These are phyloP conservation scores for Gonapodya sp. DNA, from an alignment of 192 early-diverging fungal genomes.

Conservation along the genomic window DNA sequence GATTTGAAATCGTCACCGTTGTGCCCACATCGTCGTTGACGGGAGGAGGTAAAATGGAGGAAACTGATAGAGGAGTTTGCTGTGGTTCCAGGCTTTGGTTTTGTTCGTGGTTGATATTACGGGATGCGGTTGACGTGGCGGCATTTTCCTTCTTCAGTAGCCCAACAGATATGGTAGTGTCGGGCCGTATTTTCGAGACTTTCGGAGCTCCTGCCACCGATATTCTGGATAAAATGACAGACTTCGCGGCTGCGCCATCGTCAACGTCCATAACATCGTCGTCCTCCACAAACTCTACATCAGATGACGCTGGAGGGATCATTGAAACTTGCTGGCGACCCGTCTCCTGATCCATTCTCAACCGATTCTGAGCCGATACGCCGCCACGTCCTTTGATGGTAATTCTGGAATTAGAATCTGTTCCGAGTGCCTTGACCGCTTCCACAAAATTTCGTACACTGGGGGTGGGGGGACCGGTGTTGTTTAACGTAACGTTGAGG, in stretches of 20 bases:
- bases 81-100: neutral
- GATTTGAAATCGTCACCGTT: slow-evolving; percentile 4
- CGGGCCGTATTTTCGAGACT: neutral
- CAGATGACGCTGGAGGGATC: too few relatives aligned
- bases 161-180: neutral
- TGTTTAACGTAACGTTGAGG: neutral
- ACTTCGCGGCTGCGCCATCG: neutral
- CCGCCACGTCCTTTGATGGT: neutral
- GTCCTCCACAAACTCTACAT: neutral
- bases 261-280: neutral
- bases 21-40: neutral
- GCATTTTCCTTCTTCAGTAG: neutral
- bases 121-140: neutral
- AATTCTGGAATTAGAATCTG: too few relatives aligned
- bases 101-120: neutral
- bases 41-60: too few relatives aligned
- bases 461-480: neutral
- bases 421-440: neutral
- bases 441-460: neutral
- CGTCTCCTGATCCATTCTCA: too few relatives aligned
- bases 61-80: too few relatives aligned
- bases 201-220: neutral
- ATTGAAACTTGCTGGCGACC: too few relatives aligned
- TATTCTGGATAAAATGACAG: neutral
- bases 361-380: neutral